These are phyloP conservation scores for Acanthamoeba lenticulata DNA, from an alignment of 208 protist species.

Conservation along the genomic window DNA sequence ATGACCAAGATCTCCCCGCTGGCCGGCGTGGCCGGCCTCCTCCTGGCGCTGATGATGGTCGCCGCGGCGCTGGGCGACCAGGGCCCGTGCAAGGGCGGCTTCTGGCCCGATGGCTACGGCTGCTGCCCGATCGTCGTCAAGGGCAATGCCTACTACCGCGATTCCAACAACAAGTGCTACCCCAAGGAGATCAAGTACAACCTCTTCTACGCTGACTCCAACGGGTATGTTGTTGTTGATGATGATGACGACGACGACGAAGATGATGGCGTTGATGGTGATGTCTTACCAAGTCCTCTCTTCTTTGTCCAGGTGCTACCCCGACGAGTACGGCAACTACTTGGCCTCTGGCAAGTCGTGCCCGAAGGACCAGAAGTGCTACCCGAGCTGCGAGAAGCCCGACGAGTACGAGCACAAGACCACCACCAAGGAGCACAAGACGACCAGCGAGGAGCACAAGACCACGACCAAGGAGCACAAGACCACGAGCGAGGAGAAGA, in stretches of 20 bases:
- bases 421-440: background rate
- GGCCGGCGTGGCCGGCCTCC: background rate
- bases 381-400: background rate
- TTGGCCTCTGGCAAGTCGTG: background rate
- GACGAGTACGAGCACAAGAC: background rate
- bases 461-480: too few relatives aligned
- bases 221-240: background rate
- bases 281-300: background rate
- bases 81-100: background rate
- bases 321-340: background rate
- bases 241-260: background rate
- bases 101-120: background rate
- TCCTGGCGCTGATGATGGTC: background rate
- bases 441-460: background rate
- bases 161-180: conserved; percentile 47
- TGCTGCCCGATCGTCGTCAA: background rate
- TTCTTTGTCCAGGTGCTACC: conserved; percentile 15
- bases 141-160: background rate
- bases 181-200: background rate
- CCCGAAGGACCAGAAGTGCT: background rate
- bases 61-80: background rate
- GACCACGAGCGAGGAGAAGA: background rate
- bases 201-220: background rate
- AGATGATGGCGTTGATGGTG: background rate
- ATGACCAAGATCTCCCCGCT: background rate